Evolutionary conservation across 768 basidiomycete species (phyloP), one percentile per base, ranked within the genome.

Genomic region (Boletus bicolor): DNA sequence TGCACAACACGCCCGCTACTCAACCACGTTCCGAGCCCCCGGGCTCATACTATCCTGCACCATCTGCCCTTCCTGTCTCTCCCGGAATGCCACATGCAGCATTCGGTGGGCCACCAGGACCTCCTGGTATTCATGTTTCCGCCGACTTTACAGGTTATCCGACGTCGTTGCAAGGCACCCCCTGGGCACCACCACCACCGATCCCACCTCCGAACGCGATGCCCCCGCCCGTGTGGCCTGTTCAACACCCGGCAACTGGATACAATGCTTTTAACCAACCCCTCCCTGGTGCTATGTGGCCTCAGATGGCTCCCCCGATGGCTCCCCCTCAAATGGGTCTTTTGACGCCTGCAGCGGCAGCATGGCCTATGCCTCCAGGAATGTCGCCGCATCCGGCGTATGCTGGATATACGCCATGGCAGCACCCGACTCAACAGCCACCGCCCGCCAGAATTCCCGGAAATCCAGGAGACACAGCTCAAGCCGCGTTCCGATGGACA

Each of bases 91-190:
- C 44, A 26, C 32, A 28, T 4, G 28, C 48, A 44, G 11, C 55
- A 4, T 67, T 56, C 44, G 57, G 52, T 10, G 59, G 54, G 0
- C 50, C 53, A 17, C 56, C 49, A 8, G 60, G 34, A 0, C 42
- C 26, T 4, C 56, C 58, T 24, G 51, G 43, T n/a, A 12, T 57
- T 45, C 57, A 64, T 0, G 57, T 62, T 41, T 64, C 72, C 1
- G 55, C 72, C 2, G 71, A 72, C 59, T 73, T 66, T 36, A 73
- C 71, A 15, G 72, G 71, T 0, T 72, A 69, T 50, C 71, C 71
- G 12, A 57, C 57, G 1, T 44, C 66, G 7, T 43, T 67, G 19
- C 60, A 64, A 5, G 59, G 60, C 1, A 67, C 67, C 1, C 67
- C 71, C 4, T 72, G 67, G 71, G 67, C 42, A 0, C 58, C 54